phyloP scores from a whole-genome alignment of 2,329 filamentous ascomycete species.

The Colletotrichum liriopes region DNA sequence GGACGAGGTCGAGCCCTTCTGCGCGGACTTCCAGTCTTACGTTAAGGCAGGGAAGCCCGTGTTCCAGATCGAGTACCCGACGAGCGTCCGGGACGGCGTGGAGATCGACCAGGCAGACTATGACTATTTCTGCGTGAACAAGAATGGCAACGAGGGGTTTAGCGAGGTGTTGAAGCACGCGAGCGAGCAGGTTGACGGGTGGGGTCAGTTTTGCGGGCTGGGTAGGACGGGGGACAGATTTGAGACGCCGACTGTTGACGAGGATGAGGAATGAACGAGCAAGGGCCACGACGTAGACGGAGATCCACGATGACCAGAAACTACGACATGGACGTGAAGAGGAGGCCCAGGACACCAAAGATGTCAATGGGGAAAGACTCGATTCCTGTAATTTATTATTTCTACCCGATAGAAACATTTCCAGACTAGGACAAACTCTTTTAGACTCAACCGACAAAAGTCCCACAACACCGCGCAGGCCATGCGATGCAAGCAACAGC shows the following conservation, averaged over 20 bases:
- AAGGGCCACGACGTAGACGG: neutral
- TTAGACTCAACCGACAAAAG: neutral
- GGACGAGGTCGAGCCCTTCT: slow-evolving; percentile 49
- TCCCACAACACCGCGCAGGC: slow-evolving; percentile 8
- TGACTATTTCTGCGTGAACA: slow-evolving; percentile 47
- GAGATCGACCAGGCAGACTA: slow-evolving; percentile 47
- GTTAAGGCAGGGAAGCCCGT: slow-evolving; percentile 51
- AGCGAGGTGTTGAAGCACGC: slow-evolving; percentile 54
- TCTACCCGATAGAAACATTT: neutral
- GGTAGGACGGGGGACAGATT: slow-evolving; percentile 43
- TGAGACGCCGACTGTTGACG: slow-evolving; percentile 46
- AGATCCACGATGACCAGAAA: too few species aligned
- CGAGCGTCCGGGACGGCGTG: slow-evolving; percentile 46
- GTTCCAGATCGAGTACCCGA: slow-evolving; percentile 54
- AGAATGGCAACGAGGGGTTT: slow-evolving; percentile 49
- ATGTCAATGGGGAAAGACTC: too few species aligned
- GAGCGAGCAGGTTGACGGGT: slow-evolving; percentile 51
- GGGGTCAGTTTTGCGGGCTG: slow-evolving; percentile 51
- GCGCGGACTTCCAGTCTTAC: slow-evolving; percentile 50
- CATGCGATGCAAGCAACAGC: neutral
- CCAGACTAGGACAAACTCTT: neutral
- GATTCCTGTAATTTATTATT: neutral
- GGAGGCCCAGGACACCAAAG: too few species aligned
- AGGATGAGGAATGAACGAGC: slow-evolving; percentile 21
- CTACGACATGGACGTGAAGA: too few species aligned